Percentiles rank a stretch among this genome's conserved stretches.
phyloP scores from a whole-genome alignment of 2,329 filamentous ascomycete species.

The Colletotrichum gigasporum region DNA sequence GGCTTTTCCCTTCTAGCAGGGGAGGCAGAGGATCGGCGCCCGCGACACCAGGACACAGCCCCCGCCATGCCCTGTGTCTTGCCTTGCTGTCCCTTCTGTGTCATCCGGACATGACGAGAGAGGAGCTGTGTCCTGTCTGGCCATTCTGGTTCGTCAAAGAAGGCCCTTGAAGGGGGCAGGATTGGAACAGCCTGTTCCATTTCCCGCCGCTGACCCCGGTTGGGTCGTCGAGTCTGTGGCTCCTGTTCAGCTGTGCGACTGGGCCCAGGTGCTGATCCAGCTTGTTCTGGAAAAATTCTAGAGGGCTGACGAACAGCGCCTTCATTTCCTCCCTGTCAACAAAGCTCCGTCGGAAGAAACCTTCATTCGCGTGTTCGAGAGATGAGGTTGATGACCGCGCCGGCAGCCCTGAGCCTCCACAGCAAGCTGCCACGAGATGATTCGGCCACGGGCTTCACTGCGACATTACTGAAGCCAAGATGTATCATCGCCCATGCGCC shows the following conservation, averaged over 20 bases:
- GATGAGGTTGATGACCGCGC: too few relatives aligned
- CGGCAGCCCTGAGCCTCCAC: too few relatives aligned
- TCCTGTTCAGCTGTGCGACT: neutral
- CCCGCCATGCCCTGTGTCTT: neutral
- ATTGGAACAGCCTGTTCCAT: slow-evolving; percentile 8
- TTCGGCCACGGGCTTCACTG: neutral
- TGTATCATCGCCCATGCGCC: neutral
- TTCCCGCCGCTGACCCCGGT: slow-evolving; percentile 14
- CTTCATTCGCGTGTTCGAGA: neutral
- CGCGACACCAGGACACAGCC: neutral
- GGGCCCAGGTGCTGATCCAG: neutral
- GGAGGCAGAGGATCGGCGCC: neutral
- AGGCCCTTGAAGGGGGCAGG: neutral
- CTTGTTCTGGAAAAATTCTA: neutral
- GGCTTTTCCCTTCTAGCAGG: neutral
- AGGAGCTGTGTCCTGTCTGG: neutral
- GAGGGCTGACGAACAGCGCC: neutral
- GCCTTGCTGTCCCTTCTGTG: neutral
- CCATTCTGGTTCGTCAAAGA: slow-evolving; percentile 2
- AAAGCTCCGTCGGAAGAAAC: neutral
- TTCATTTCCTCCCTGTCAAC: neutral
- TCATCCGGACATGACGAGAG: slow-evolving; percentile 20
- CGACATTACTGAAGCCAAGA: neutral
- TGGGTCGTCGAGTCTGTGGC: neutral
- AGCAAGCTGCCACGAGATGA: too few relatives aligned